Evolutionary conservation across 306 rosid genomes (phyloP).

Genomic region (Pyrus communis): DNA sequence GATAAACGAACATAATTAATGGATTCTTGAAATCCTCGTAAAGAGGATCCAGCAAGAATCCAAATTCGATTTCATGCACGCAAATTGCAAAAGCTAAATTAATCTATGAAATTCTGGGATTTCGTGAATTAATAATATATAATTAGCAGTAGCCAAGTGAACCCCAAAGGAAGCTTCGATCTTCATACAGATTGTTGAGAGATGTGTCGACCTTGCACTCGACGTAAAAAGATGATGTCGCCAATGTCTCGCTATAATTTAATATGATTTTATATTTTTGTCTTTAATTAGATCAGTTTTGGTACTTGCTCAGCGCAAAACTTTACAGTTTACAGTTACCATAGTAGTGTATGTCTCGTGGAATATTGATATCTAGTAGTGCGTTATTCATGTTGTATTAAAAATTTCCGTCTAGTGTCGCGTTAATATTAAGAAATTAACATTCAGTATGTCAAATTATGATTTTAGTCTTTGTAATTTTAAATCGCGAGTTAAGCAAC

Average conservation of each 20-base stretch:
- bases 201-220: neutral
- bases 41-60: too few relatives aligned
- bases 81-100: neutral
- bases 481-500: too few relatives aligned
- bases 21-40: fast-evolving
- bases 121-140: neutral
- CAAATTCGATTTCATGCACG: neutral
- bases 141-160: neutral
- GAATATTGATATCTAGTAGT: too few relatives aligned
- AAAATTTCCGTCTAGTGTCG: too few relatives aligned
- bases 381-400: too few relatives aligned
- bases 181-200: neutral
- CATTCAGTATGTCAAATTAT: too few relatives aligned
- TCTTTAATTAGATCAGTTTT: neutral
- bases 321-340: too few relatives aligned
- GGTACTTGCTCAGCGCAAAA: neutral
- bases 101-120: neutral
- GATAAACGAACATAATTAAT: fast-evolving
- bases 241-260: too few relatives aligned
- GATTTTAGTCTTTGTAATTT: too few relatives aligned
- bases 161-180: neutral
- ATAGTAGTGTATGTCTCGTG: too few relatives aligned
- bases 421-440: too few relatives aligned
- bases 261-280: neutral
- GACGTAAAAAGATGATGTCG: too few relatives aligned